These are phyloP conservation scores for Aspergillus sp. DNA, from an alignment of 2,329 filamentous ascomycete species.

Conservation along the genomic window DNA sequence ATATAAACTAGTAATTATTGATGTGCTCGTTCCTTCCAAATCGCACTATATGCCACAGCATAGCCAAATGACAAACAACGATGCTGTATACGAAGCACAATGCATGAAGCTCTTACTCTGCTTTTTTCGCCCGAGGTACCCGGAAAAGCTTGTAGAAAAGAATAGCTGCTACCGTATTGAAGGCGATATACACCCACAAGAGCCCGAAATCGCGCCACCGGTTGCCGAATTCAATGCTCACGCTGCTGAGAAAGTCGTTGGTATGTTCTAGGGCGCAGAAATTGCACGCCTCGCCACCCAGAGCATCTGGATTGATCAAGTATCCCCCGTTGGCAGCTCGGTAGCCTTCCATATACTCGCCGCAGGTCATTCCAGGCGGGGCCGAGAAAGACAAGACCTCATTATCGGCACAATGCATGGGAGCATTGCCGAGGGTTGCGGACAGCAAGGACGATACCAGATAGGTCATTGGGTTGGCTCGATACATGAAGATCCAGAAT, in stretches of 20 bases:
- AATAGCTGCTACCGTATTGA: constrained; percentile 57
- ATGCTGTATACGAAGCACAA: too few relatives aligned
- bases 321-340: constrained; percentile 53
- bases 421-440: constrained; percentile 52
- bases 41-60: too few relatives aligned
- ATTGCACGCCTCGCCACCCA: constrained; percentile 49
- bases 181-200: constrained; percentile 58
- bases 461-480: constrained; percentile 57
- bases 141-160: constrained; percentile 41
- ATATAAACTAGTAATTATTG: too few relatives aligned
- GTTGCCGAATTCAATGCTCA: constrained; percentile 55
- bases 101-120: too few relatives aligned
- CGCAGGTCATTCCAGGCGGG: constrained; percentile 57
- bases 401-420: constrained; percentile 67
- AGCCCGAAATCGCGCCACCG: constrained; percentile 70
- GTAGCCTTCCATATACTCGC: constrained; percentile 57
- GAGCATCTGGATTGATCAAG: constrained; percentile 49
- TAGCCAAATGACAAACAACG: too few relatives aligned
- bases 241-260: constrained; percentile 38
- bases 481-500: constrained; percentile 68
- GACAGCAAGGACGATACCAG: constrained; percentile 20
- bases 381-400: constrained; percentile 69
- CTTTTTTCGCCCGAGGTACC: constrained; percentile 20
- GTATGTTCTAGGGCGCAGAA: constrained; percentile 43
- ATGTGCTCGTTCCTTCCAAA: too few relatives aligned